Percentiles rank a stretch among this genome's conserved stretches.
Conservation (phyloP, 202 grass and related monocot species). For the Zizania palustris region DNA sequence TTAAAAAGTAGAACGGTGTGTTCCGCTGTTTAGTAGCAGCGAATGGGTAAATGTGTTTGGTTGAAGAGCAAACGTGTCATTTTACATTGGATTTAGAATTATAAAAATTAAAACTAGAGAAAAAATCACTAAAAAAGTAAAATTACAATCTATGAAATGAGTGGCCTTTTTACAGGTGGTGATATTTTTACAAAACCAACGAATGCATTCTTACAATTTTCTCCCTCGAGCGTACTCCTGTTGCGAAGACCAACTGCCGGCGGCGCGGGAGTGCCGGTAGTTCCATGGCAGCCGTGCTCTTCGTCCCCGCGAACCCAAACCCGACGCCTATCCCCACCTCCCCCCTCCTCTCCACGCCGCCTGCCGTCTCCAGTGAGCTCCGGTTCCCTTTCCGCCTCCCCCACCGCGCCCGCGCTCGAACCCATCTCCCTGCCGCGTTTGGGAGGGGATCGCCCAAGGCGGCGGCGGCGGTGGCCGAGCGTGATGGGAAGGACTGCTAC, state of each 20-base stretch:
- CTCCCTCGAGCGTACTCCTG: too few species aligned
- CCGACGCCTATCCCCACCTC: background rate
- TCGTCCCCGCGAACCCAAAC: conserved; percentile 36
- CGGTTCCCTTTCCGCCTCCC: conserved; percentile 25
- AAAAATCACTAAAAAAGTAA: too few species aligned
- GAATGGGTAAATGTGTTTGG: too few species aligned
- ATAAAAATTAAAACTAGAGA: too few species aligned
- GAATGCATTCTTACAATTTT: too few species aligned
- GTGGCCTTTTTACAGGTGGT: too few species aligned
- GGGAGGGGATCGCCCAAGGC: conserved; percentile 27
- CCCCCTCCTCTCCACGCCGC: background rate
- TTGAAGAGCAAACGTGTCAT: too few species aligned
- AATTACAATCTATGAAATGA: too few species aligned
- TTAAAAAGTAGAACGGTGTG: too few species aligned
- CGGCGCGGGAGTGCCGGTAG: background rate
- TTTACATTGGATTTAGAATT: too few species aligned
- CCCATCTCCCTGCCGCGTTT: conserved; percentile 33
- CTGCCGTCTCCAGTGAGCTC: background rate
- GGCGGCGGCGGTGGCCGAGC: conserved; percentile 39
- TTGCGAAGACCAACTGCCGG: background rate
- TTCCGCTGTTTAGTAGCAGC: too few species aligned
- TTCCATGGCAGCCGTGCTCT: conserved; percentile 46
- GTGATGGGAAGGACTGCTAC: conserved; percentile 45
- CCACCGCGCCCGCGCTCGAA: background rate
- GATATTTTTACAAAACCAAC: too few species aligned